Percentiles rank a stretch among this genome's conserved stretches.
Evolutionary conservation across 176 grass and related monocot species (phyloP).

Genomic region (Urochloa ruziziensis): DNA sequence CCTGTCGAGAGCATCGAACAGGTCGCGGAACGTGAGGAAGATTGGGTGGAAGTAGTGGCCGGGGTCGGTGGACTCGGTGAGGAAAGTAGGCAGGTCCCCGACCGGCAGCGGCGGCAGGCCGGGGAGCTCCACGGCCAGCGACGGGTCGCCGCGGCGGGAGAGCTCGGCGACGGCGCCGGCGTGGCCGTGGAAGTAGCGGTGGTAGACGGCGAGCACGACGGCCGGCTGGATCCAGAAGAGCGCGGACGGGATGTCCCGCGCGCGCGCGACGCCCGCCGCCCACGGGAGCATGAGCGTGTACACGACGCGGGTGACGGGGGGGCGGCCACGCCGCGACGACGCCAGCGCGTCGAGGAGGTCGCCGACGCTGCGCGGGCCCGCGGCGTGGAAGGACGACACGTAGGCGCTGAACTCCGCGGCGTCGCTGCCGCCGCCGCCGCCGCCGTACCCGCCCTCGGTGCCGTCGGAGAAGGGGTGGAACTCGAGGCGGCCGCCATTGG

Average conservation of each 20-base stretch:
- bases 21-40: conserved; percentile 31
- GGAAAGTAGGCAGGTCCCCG: conserved; percentile 43
- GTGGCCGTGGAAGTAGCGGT: conserved; percentile 61
- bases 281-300: conserved; percentile 59
- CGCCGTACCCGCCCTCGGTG: conserved; percentile 16
- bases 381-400: conserved; percentile 33
- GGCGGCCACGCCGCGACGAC: conserved; percentile 26
- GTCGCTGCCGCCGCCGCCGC: neutral
- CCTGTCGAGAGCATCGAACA: conserved; percentile 32
- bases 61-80: conserved; percentile 34
- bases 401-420: neutral
- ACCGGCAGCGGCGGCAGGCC: conserved; percentile 34
- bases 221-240: conserved; percentile 82
- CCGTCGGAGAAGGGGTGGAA: conserved; percentile 54
- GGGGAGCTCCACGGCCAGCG: conserved; percentile 29
- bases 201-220: conserved; percentile 53
- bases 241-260: conserved; percentile 40
- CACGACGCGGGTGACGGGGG: conserved; percentile 48
- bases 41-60: conserved; percentile 9
- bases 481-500: conserved; percentile 20
- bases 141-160: conserved; percentile 23
- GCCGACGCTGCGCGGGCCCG: conserved; percentile 19
- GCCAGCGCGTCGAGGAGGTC: conserved; percentile 35
- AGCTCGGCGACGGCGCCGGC: conserved; percentile 20
- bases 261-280: conserved; percentile 46